Evolutionary conservation across 78 protist genomes (phyloP).

Genomic region (Emiliania huxleyi): DNA sequence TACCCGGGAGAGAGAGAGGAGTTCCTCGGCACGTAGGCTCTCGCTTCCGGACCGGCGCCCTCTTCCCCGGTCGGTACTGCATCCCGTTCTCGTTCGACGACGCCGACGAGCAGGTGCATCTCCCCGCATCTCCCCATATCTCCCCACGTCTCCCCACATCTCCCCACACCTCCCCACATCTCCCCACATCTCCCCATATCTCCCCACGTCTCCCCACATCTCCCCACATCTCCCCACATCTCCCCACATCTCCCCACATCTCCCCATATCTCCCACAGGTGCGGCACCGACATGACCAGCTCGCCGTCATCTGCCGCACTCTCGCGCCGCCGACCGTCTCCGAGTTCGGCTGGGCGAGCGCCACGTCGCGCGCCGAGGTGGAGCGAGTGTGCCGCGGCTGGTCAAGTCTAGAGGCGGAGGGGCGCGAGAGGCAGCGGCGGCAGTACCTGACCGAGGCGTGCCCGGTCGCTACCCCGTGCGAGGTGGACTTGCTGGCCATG

Average conservation of each 20-base stretch:
- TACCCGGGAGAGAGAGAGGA: too few species aligned
- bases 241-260: too few species aligned
- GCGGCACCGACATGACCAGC: conserved; percentile 16
- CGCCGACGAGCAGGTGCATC: background rate
- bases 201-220: too few species aligned
- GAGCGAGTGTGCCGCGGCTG: background rate
- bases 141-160: too few species aligned
- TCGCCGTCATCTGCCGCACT: background rate
- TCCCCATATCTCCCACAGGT: too few species aligned
- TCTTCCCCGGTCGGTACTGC: conserved; percentile 16
- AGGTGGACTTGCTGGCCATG: background rate
- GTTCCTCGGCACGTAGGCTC: too few species aligned
- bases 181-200: too few species aligned
- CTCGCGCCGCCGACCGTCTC: background rate
- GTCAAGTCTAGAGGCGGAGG: background rate
- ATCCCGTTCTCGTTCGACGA: conserved; percentile 10
- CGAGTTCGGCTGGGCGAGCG: background rate
- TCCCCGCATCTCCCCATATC: too few species aligned
- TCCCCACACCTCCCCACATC: too few species aligned
- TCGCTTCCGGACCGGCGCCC: background rate
- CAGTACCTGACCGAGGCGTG: background rate
- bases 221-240: too few species aligned
- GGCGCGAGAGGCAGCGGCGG: background rate
- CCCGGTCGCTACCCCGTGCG: background rate
- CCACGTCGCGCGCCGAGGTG: background rate